Conservation (phyloP, 352 stramenopile genomes). For the Phytopythium oedochilum region DNA sequence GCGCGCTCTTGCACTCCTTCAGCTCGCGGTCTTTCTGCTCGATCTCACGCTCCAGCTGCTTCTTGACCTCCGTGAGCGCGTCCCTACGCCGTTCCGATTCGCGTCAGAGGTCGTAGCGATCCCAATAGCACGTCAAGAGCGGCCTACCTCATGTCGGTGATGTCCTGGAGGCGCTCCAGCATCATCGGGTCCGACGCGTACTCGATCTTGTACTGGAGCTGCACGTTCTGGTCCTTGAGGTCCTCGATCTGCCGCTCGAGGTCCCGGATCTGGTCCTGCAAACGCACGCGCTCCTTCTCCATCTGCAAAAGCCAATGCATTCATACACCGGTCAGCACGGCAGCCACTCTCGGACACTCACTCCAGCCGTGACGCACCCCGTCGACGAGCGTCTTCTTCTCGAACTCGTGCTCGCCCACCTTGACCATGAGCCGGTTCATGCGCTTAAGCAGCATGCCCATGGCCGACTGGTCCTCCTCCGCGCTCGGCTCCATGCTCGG, state of each 20-base stretch:
- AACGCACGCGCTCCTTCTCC: slow-evolving; percentile 65
- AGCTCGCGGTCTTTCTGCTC: slow-evolving; percentile 61
- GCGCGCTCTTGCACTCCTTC: slow-evolving; percentile 19
- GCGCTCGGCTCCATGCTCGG: slow-evolving; percentile 1
- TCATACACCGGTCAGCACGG: background rate
- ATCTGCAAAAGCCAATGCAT: slow-evolving; percentile 52
- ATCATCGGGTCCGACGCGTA: slow-evolving; percentile 81
- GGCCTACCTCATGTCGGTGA: slow-evolving; percentile 67
- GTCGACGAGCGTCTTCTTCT: slow-evolving; percentile 83
- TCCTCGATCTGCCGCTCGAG: slow-evolving; percentile 66
- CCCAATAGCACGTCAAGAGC: background rate
- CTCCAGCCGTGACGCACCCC: slow-evolving; percentile 36
- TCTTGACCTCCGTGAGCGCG: slow-evolving; percentile 60
- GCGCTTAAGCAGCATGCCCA: slow-evolving; percentile 73
- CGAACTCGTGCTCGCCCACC: slow-evolving; percentile 81
- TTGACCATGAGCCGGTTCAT: slow-evolving; percentile 85
- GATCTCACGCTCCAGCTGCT: slow-evolving; percentile 61
- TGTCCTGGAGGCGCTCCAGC: slow-evolving; percentile 71
- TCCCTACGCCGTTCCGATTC: slow-evolving; percentile 21
- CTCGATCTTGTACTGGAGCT: slow-evolving; percentile 84
- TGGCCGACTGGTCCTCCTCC: slow-evolving; percentile 30
- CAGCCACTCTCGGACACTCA: too few relatives aligned
- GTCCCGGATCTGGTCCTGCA: slow-evolving; percentile 29
- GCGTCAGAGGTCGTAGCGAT: background rate
- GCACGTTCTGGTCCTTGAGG: slow-evolving; percentile 74